Conservation (phyloP, 495 filamentous ascomycete genomes). For the Opeltia flavorubescens region DNA sequence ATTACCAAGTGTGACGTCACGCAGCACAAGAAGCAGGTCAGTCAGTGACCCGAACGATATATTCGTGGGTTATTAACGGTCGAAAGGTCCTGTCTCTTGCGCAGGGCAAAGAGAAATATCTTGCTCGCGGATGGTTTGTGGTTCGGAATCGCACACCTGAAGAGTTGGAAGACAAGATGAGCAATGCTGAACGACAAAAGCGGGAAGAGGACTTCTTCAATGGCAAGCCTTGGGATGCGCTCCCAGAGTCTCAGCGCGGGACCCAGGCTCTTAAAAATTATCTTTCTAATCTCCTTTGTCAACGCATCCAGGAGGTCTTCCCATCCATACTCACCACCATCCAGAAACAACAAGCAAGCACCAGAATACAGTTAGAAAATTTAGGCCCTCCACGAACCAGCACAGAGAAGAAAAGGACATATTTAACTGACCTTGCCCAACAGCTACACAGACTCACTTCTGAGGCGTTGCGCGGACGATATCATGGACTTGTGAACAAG, state of each 20-base stretch:
- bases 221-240: conserved; percentile 23
- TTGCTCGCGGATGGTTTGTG: conserved; percentile 37
- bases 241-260: conserved; percentile 14
- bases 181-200: conserved; percentile 16
- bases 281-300: conserved; percentile 11
- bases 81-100: conserved; percentile 18
- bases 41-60: not conserved
- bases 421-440: conserved; percentile 5
- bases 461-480: conserved; percentile 4
- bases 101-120: conserved; percentile 18
- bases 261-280: conserved; percentile 9
- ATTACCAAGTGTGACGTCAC: conserved; percentile 19
- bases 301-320: conserved; percentile 12
- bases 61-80: not conserved
- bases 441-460: not conserved
- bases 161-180: conserved; percentile 22
- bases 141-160: conserved; percentile 35
- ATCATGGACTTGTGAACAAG: not conserved
- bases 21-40: conserved; percentile 17
- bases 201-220: conserved; percentile 28
- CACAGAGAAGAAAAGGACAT: conserved; percentile 2
- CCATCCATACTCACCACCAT: conserved; percentile 9
- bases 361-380: not conserved
- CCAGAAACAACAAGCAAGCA: not conserved
- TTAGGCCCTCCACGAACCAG: not conserved